phyloP scores from a whole-genome alignment of 2,329 filamentous ascomycete genomes.

The Cladosporium sp. region DNA sequence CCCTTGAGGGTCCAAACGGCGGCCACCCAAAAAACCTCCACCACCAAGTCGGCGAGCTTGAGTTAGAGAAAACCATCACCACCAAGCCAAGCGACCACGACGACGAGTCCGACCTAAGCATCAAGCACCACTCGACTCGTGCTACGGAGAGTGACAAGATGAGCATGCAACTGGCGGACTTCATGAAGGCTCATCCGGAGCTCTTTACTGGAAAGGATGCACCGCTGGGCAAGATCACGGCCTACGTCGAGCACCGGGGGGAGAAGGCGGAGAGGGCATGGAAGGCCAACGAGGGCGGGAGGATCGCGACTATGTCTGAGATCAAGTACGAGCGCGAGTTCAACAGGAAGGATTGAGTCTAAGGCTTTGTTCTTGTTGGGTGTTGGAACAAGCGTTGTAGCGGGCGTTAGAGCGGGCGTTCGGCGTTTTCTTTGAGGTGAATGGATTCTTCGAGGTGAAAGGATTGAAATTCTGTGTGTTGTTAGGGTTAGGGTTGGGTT shows the following conservation, averaged over 20 bases:
- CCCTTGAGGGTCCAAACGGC: background rate
- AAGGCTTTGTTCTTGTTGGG: no score
- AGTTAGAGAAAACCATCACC: slow-evolving; percentile 11
- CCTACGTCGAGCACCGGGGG: slow-evolving; percentile 11
- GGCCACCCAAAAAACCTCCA: slow-evolving; percentile 4
- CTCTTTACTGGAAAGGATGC: slow-evolving; percentile 8
- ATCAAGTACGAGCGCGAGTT: background rate
- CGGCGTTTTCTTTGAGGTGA: no score
- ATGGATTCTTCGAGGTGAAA: no score
- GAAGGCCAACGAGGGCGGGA: background rate
- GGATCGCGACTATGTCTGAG: slow-evolving; percentile 5
- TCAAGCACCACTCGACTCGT: background rate
- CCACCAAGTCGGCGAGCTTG: slow-evolving; percentile 18
- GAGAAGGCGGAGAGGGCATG: background rate
- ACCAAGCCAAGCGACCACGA: background rate
- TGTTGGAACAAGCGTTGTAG: no score
- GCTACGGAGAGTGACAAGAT: background rate
- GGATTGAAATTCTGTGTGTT: no score
- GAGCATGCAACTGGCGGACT: slow-evolving; percentile 7
- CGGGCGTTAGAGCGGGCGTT: no score
- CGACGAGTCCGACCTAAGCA: background rate
- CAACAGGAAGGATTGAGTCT: background rate
- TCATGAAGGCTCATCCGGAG: slow-evolving; percentile 12
- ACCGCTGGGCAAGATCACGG: slow-evolving; percentile 17
- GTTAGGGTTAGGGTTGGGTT: no score